Evolutionary conservation across 768 basidiomycete genomes (phyloP).

Genomic region (Tylopilus subfusipes): DNA sequence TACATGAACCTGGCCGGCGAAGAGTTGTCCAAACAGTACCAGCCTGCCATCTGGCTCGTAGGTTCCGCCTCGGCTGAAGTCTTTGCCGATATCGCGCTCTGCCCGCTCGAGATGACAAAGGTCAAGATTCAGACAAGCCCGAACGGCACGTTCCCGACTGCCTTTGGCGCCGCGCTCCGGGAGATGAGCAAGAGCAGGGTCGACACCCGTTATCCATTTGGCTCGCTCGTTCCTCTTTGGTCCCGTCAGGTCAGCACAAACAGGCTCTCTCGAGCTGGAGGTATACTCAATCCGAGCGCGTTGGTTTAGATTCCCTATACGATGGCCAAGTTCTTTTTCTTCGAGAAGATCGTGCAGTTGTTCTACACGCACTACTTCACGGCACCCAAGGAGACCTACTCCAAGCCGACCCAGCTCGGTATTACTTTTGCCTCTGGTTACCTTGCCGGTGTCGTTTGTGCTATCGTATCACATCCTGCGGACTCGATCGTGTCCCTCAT

Average conservation of each 20-base stretch:
- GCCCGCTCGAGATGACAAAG: slow-evolving; percentile 92
- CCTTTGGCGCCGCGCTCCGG: slow-evolving; percentile 66
- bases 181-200: slow-evolving; percentile 64
- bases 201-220: slow-evolving; percentile 83
- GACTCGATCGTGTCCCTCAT: slow-evolving; percentile 92
- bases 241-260: slow-evolving; percentile 65
- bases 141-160: slow-evolving; percentile 71
- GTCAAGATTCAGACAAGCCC: slow-evolving; percentile 85
- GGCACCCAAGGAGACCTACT: slow-evolving; percentile 70
- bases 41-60: slow-evolving; percentile 88
- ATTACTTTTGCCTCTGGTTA: slow-evolving; percentile 90
- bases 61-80: slow-evolving; percentile 94
- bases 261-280: background rate
- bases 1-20: slow-evolving; percentile 91
- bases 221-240: slow-evolving; percentile 82
- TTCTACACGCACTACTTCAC: slow-evolving; percentile 90
- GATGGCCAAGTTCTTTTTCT: slow-evolving; percentile 99
- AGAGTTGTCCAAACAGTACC: slow-evolving; percentile 73
- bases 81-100: slow-evolving; percentile 94
- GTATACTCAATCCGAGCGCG: background rate
- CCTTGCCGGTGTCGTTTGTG: slow-evolving; percentile 93
- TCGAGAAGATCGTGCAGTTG: slow-evolving; percentile 80
- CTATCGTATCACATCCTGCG: slow-evolving; percentile 94
- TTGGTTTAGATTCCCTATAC: slow-evolving; percentile 86
- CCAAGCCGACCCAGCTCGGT: slow-evolving; percentile 82